Evolutionary conservation across 2,329 filamentous ascomycete species (phyloP).

Genomic region (Myriangium duriaei): DNA sequence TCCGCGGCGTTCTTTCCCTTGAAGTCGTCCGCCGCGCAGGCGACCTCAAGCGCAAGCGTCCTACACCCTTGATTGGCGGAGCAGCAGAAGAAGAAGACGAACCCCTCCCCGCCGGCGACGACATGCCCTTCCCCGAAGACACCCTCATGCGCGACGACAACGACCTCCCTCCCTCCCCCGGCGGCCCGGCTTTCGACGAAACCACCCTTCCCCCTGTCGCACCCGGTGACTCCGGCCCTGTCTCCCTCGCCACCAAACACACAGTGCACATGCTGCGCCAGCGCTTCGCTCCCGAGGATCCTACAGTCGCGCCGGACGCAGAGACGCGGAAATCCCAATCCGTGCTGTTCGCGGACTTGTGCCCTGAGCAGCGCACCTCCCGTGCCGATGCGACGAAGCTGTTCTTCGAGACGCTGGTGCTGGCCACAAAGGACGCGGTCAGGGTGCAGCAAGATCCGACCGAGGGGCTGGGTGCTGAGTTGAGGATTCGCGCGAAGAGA

Average conservation of each 20-base stretch:
- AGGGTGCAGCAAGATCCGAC: slow-evolving; percentile 70
- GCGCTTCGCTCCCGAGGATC: slow-evolving; percentile 48
- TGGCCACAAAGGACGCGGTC: slow-evolving; percentile 95
- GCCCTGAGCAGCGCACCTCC: slow-evolving; percentile 68
- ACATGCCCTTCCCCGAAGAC: slow-evolving; percentile 18
- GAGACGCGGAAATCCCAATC: slow-evolving; percentile 62
- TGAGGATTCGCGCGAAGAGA: slow-evolving; percentile 78
- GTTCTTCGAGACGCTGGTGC: slow-evolving; percentile 94
- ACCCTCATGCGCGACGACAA: slow-evolving; percentile 22
- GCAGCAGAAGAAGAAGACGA: slow-evolving; percentile 46
- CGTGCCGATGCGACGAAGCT: slow-evolving; percentile 95
- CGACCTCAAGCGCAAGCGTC: slow-evolving; percentile 85
- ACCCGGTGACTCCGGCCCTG: slow-evolving; percentile 70
- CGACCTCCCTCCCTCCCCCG: slow-evolving; percentile 15
- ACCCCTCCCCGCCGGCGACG: slow-evolving; percentile 30
- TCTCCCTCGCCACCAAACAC: slow-evolving; percentile 85
- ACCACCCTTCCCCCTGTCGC: slow-evolving; percentile 64
- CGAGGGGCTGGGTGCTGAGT: slow-evolving; percentile 61
- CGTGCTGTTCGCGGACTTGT: slow-evolving; percentile 81
- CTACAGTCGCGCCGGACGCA: slow-evolving; percentile 52
- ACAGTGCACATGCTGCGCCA: slow-evolving; percentile 91
- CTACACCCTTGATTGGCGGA: slow-evolving; percentile 24
- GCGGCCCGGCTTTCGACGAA: slow-evolving; percentile 56
- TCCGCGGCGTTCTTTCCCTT: slow-evolving; percentile 82
- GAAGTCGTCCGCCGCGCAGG: slow-evolving; percentile 64